Evolutionary conservation across 225 moss, liverwort and hornwort species (phyloP).

Genomic region (Sphagnum tenellum): DNA sequence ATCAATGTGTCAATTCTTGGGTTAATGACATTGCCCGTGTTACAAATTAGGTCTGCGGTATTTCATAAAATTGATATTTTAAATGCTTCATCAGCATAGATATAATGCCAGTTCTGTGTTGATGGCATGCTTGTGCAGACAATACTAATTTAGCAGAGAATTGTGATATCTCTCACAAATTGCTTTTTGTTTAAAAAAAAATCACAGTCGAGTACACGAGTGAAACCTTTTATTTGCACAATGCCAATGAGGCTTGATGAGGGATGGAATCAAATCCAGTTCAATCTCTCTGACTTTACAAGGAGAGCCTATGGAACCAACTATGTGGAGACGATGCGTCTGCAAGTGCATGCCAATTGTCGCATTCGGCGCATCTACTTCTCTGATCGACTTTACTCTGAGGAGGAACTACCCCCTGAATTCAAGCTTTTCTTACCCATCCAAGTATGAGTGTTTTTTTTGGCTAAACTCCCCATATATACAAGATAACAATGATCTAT

Average conservation of each 20-base stretch:
- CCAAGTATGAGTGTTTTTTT: constrained; percentile 25
- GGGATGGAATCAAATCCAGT: constrained; percentile 92
- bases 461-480: too few species aligned
- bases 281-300: constrained; percentile 85
- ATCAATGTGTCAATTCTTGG: too few species aligned
- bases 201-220: constrained; percentile 62
- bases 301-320: constrained; percentile 82
- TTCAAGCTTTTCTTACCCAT: constrained; percentile 87
- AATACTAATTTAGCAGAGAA: too few species aligned
- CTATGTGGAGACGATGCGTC: constrained; percentile 74
- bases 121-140: too few species aligned
- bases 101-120: too few species aligned
- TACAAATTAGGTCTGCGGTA: too few species aligned
- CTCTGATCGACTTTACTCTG: constrained; percentile 73
- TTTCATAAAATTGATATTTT: too few species aligned
- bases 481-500: too few species aligned
- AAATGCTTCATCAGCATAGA: too few species aligned
- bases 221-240: constrained; percentile 81
- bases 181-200: not conserved
- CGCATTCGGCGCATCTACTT: constrained; percentile 85
- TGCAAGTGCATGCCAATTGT: constrained; percentile 92
- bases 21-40: too few species aligned
- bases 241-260: constrained; percentile 96
- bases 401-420: constrained; percentile 74
- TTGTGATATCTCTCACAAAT: too few species aligned